Evolutionary conservation across 140 eudicot species (phyloP), one percentile per base, ranked within the genome.

Genomic region (Flaveria floridana): DNA sequence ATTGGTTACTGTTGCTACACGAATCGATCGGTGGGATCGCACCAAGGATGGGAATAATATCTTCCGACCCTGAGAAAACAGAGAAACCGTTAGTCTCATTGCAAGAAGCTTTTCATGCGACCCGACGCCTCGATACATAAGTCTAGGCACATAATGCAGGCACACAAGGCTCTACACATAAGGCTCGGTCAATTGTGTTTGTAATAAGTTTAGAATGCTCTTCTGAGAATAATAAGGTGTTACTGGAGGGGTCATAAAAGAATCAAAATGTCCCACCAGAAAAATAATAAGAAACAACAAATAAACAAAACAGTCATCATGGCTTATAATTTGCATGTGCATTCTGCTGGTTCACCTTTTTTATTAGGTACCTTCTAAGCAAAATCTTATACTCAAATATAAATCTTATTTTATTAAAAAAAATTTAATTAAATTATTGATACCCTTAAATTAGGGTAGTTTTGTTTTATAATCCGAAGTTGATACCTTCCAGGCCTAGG

Each of bases 401-500:
- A 47, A 44, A 2, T 51, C 6, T 61, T 58, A 3, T 3, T 59
- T 19, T 55, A 18, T 58, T 20, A 58, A 21, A 20, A 20, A 57
- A 0, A 6, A 1, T 58, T 37, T 58, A 2, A 63, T 63, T 28
- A 63, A 30, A 14, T 28, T 13, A 63, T 3, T 23, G 2, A 21
- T 65, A 34, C 7, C 70, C 20, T 28, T 65, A 41, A 56, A 53
- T 53, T 34, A 51, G 15, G 11, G 63, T 50, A 25, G 46, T 50
- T 70, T 10, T 50, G 28, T 70, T 51, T 70, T 70, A 14, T 70
- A 70, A 25, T 50, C 25, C 64, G 18, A 28, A 52, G 53, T 52
- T 53, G 76, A 12, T 18, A 53, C 12, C 76, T 71, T 53, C 53
- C 65, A 53, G 76, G 76, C 65, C 55, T 71, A 42, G 52, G 51